Base-by-base conservation (phyloP, 495 filamentous ascomycete species). In the Bacidia rubella region DNA sequence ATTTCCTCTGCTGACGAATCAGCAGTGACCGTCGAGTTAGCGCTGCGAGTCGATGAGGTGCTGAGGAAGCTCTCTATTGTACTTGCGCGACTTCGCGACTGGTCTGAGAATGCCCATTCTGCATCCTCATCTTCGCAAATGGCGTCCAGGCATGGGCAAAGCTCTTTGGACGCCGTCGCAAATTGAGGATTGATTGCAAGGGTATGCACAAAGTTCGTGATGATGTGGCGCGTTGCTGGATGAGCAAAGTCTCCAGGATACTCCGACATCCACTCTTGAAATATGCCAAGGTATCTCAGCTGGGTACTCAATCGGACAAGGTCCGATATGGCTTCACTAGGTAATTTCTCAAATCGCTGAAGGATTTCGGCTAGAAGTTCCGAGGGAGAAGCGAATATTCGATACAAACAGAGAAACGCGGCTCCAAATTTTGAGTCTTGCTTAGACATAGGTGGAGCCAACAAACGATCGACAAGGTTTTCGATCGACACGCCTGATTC, bases 171-270 rank as follows among this genome's bases (percentile, higher is more conserved):
- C 1, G 90, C 86, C 22, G 82, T 77, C 51, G 86, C 81, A 66
- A 90, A 89, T 47, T 87, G 80, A 41, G 83, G 77, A 52, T 81
- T 82, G 17, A 72, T 72, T 42, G 85, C 76, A 29, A 96, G 66
- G 11, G 74, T 71, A 17, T 68, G 62, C 9, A 95, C 79, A 60
- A 98, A 90, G 19, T 78, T 79, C 23, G 78, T 72, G 50, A 95
- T 69, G 7, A 70, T 74, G 56, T 75, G 76, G 51, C 79, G 80
- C 10, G 88, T 92, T 49, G 74, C 74, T n/a, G 83, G 79, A 58
- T 85, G 77, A 0, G 87, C 85, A 70, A 96, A 93, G 66, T 98
- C 92, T 2, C 86, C 90, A 0, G 92, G 88, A 67, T 97, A 95
- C 25, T 78, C 75, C n/a, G 81, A 78, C 1, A 89, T 77, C 92